phyloP scores from a whole-genome alignment of 306 rosid species.

The Dicorynia guianensis region DNA sequence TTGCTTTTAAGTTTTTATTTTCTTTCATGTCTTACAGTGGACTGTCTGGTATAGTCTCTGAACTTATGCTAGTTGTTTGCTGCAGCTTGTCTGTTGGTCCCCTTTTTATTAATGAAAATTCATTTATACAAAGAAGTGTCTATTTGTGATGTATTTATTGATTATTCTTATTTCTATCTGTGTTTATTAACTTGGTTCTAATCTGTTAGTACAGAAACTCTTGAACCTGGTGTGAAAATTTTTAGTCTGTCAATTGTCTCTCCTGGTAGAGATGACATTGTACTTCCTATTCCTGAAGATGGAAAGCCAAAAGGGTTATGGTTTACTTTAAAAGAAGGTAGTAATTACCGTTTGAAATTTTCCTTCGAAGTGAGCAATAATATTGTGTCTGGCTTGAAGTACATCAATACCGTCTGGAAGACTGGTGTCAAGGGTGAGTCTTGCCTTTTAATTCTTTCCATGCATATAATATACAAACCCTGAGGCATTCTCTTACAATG shows the following conservation, averaged over 20 bases:
- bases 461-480: background rate
- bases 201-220: slow-evolving; percentile 54
- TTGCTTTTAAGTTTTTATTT: background rate
- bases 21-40: background rate
- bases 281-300: slow-evolving; percentile 73
- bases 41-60: slow-evolving; percentile 11
- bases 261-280: slow-evolving; percentile 70
- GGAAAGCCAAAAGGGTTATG: slow-evolving; percentile 90
- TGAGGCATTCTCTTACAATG: slow-evolving; percentile 16
- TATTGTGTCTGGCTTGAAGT: slow-evolving; percentile 87
- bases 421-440: slow-evolving; percentile 70
- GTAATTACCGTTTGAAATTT: slow-evolving; percentile 66
- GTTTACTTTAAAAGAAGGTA: slow-evolving; percentile 92
- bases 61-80: background rate
- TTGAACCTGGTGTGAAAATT: slow-evolving; percentile 88
- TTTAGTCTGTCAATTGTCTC: slow-evolving; percentile 75
- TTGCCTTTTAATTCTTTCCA: background rate
- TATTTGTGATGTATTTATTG: background rate
- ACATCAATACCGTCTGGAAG: slow-evolving; percentile 82
- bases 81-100: background rate
- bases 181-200: background rate
- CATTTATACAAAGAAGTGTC: background rate
- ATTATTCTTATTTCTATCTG: background rate
- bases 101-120: slow-evolving; percentile 38
- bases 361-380: slow-evolving; percentile 67